phyloP scores from a whole-genome alignment of 73 alveolate genomes.

The Stentor coeruleus region DNA sequence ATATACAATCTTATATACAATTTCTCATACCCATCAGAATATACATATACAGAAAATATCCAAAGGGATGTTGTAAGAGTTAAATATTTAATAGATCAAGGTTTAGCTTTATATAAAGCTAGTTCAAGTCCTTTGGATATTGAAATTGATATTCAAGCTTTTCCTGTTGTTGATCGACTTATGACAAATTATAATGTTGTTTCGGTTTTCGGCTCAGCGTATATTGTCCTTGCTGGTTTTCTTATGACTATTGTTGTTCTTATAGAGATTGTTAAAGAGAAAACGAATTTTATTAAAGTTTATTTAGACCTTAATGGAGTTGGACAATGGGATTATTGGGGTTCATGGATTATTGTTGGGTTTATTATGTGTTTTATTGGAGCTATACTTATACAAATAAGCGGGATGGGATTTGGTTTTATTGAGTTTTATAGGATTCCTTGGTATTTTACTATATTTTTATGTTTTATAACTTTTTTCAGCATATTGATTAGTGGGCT shows the following conservation, averaged over 20 bases:
- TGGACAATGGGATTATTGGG: neutral
- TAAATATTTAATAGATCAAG: neutral
- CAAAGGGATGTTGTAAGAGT: neutral
- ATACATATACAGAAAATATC: neutral
- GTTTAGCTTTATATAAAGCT: neutral
- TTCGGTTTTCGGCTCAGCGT: neutral
- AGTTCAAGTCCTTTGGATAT: neutral
- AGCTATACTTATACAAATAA: neutral
- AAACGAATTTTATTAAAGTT: neutral
- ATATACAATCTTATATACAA: too few relatives aligned
- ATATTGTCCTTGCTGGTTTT: neutral
- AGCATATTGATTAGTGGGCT: neutral
- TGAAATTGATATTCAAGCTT: neutral
- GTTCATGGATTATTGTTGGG: neutral
- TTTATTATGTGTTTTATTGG: neutral
- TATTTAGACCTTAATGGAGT: neutral
- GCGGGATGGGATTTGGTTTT: neutral
- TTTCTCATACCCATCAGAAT: neutral
- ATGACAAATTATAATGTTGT: neutral
- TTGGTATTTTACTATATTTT: neutral
- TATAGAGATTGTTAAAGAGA: neutral
- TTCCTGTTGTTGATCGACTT: neutral
- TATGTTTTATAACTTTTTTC: neutral
- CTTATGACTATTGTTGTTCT: neutral
- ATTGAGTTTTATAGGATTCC: neutral